These are phyloP conservation scores for Sarocladium oryzae DNA, from an alignment of 2,329 filamentous ascomycete genomes.

Conservation along the genomic window DNA sequence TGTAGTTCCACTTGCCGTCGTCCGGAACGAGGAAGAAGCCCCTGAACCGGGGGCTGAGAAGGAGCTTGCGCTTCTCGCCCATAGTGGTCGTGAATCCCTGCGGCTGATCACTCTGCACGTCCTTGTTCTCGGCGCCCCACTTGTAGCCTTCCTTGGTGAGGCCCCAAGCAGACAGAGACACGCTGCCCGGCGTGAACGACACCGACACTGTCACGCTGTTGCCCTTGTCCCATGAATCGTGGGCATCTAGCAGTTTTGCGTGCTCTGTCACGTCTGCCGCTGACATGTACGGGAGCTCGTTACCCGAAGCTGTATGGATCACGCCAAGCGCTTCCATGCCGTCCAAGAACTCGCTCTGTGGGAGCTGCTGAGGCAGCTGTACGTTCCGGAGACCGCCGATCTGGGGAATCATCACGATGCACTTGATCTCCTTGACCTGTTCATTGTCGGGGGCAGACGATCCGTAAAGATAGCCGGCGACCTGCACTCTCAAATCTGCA, in stretches of 20 bases:
- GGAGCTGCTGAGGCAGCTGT: constrained; percentile 81
- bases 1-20: constrained; percentile 90
- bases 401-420: constrained; percentile 96
- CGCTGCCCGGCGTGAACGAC: constrained; percentile 92
- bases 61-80: constrained; percentile 90
- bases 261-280: constrained; percentile 92
- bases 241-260: constrained; percentile 78
- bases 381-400: constrained; percentile 90
- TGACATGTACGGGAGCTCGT: constrained; percentile 94
- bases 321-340: constrained; percentile 85
- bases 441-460: constrained; percentile 77
- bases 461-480: constrained; percentile 93
- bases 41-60: constrained; percentile 87
- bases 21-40: constrained; percentile 97
- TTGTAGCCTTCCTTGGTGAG: constrained; percentile 89
- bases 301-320: constrained; percentile 92
- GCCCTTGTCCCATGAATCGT: constrained; percentile 60
- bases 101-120: constrained; percentile 85
- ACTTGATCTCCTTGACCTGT: constrained; percentile 93
- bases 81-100: constrained; percentile 87
- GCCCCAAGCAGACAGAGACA: constrained; percentile 89
- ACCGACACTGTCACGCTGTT: constrained; percentile 94
- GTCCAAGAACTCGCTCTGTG: constrained; percentile 84
- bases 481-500: constrained; percentile 90
- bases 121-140: constrained; percentile 95